Base-by-base conservation (phyloP, 768 basidiomycete species). In the Leccinum disarticulatum region DNA sequence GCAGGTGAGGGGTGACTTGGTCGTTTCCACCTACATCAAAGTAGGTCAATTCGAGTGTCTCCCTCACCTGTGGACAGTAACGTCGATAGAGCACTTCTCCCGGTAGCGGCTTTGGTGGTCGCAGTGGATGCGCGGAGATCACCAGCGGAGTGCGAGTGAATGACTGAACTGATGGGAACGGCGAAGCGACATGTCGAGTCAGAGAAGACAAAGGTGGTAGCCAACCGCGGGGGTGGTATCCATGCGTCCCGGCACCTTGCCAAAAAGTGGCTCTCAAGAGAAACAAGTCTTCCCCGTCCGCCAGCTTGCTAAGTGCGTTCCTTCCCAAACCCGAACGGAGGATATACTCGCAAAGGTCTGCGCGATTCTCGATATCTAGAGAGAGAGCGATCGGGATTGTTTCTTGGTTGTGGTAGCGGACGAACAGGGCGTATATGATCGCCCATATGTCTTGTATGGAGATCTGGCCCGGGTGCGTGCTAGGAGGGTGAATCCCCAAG, bases 111-210 rank as follows among this genome's bases (percentile, higher is more conserved):
- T 83, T 83, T 1, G 77, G 69, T 2, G 81, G 82, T 13, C 81
- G 76, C 19, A 80, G 69, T n/a, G 81, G 81, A 64, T 83, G 82
- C 28, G 72, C 72, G n/a, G 82, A 63, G 62, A 81, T 77, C n/a
- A 83, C 80, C 56, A 76, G 73, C 27, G 80, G 74, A 6, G 69
- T 73, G 58, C 80, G 73, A 14, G 82, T 83, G 73, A 80, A 81
- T 2, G 75, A 72, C 17, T 73, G 70, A 4, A 77, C 59, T 47
- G 52, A 68, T 9, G 80, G 80, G 65, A 80, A 79, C 14, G 68
- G 61, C 1, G 63, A 60, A 28, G 43, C n/a, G 59, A 68, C 33
- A 60, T 59, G 19, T 58, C 61, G n/a, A 60, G 67, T 51, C 66
- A 63, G 19, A 68, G 67, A 71, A 67, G 79, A 60, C 64, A 36